Percentiles rank a stretch among this genome's conserved stretches.
Evolutionary conservation across 139 green algal genomes (phyloP).

Genomic region (Chlorella sorokiniana): DNA sequence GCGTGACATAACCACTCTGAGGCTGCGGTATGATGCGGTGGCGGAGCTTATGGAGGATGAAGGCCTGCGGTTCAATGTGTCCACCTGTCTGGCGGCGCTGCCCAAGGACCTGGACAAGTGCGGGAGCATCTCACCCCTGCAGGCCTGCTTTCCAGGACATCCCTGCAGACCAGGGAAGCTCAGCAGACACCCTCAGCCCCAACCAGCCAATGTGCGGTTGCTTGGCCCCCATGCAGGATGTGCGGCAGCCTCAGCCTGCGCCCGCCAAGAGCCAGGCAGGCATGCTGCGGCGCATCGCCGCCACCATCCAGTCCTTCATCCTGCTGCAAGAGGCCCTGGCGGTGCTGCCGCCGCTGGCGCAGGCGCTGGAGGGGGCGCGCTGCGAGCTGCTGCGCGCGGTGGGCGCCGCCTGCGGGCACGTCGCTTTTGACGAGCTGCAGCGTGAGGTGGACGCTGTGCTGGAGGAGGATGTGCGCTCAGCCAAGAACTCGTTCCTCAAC

Average conservation of each 20-base stretch:
- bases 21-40: slow-evolving; percentile 61
- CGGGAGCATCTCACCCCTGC: background rate
- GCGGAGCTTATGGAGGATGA: slow-evolving; percentile 51
- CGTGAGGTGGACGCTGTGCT: slow-evolving; percentile 48
- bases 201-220: too few species aligned
- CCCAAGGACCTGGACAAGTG: slow-evolving; percentile 66
- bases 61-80: slow-evolving; percentile 33
- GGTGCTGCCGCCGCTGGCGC: slow-evolving; percentile 47
- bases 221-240: too few species aligned
- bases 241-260: slow-evolving; percentile 48
- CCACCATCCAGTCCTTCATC: slow-evolving; percentile 56
- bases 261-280: slow-evolving; percentile 7
- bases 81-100: slow-evolving; percentile 42
- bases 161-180: too few species aligned
- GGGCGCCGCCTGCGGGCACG: slow-evolving; percentile 27
- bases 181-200: too few species aligned
- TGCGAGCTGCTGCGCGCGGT: slow-evolving; percentile 52
- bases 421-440: slow-evolving; percentile 40
- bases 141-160: too few species aligned
- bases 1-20: slow-evolving; percentile 72
- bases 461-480: slow-evolving; percentile 64
- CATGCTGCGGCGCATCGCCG: slow-evolving; percentile 41
- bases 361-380: slow-evolving; percentile 38
- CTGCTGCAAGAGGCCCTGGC: slow-evolving; percentile 58
- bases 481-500: slow-evolving; percentile 64